Conservation (phyloP, 2,329 filamentous ascomycete species). For the Didymella keratinophila region DNA sequence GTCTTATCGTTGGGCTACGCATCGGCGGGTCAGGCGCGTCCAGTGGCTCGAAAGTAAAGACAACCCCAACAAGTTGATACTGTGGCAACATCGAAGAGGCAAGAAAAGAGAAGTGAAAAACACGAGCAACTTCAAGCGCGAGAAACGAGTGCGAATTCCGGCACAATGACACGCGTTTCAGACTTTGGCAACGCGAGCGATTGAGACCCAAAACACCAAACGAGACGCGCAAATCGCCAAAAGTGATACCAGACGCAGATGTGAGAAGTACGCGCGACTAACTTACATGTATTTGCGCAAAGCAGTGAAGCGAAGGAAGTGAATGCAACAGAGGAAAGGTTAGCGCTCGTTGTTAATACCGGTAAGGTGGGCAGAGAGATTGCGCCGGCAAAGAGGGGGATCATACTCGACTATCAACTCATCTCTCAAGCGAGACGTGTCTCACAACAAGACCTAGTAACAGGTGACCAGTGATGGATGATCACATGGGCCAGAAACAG, state of each 20-base stretch:
- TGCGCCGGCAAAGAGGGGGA: conserved; percentile 16
- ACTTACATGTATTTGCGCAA: not conserved
- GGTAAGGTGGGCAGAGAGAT: conserved; percentile 5
- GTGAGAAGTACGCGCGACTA: conserved; percentile 1
- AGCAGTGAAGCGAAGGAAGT: not conserved
- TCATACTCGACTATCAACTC: conserved; percentile 2
- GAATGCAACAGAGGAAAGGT: not conserved
- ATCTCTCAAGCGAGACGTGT: conserved; percentile 16
- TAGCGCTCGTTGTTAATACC: not conserved
- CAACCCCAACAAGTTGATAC: not conserved
- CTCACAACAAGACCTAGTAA: conserved; percentile 20
- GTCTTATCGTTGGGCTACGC: not conserved
- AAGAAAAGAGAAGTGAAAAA: not conserved
- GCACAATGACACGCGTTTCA: not conserved
- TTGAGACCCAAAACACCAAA: not conserved
- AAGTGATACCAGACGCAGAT: not conserved
- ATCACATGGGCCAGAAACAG: conserved; percentile 21
- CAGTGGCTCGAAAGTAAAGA: not conserved
- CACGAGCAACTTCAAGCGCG: too few relatives aligned
- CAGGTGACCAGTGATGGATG: conserved; percentile 8
- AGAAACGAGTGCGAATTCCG: not conserved
- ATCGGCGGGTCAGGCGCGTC: conserved; percentile 1
- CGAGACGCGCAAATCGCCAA: conserved; percentile 3
- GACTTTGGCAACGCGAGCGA: not conserved
- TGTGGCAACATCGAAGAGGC: not conserved